Evolutionary conservation across 1,284 basidiomycete genomes (phyloP).

Genomic region (Gomphus bonarii): DNA sequence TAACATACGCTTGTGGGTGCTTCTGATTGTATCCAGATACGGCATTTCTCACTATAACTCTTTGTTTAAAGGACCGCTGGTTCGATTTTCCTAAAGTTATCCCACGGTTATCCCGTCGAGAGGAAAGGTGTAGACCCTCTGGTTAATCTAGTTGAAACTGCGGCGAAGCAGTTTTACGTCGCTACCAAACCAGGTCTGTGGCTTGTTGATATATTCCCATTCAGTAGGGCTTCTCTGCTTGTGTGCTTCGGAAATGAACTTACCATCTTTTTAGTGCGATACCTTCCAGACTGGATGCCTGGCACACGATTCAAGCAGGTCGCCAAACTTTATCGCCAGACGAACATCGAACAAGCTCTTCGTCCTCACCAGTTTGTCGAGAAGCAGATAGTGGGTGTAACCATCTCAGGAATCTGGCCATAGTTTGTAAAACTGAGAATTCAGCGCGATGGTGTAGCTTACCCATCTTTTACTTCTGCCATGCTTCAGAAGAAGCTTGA

Average conservation of each 20-base stretch:
- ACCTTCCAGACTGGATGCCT: not conserved
- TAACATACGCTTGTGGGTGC: not conserved
- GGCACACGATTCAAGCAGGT: constrained; percentile 15
- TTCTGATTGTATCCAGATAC: not conserved
- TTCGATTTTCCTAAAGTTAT: not conserved
- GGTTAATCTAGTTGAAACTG: not conserved
- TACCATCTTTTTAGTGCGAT: not conserved
- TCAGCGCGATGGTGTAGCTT: not conserved
- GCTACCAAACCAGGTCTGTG: not conserved
- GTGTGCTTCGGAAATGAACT: not conserved
- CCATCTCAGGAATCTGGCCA: no score
- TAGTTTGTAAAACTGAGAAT: no score
- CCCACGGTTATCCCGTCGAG: not conserved
- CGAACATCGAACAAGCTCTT: constrained; percentile 14
- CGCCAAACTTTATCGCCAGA: constrained; percentile 14
- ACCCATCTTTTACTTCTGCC: not conserved
- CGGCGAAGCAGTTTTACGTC: not conserved
- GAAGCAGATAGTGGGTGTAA: not conserved
- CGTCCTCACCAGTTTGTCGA: constrained; percentile 19
- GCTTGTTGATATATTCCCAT: not conserved
- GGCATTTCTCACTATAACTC: not conserved
- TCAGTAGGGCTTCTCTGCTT: not conserved
- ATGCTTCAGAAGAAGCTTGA: not conserved
- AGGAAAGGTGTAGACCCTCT: not conserved
- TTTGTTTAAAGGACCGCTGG: not conserved